Evolutionary conservation across 2,329 filamentous ascomycete genomes (phyloP).

Genomic region (Cytospora piceae): DNA sequence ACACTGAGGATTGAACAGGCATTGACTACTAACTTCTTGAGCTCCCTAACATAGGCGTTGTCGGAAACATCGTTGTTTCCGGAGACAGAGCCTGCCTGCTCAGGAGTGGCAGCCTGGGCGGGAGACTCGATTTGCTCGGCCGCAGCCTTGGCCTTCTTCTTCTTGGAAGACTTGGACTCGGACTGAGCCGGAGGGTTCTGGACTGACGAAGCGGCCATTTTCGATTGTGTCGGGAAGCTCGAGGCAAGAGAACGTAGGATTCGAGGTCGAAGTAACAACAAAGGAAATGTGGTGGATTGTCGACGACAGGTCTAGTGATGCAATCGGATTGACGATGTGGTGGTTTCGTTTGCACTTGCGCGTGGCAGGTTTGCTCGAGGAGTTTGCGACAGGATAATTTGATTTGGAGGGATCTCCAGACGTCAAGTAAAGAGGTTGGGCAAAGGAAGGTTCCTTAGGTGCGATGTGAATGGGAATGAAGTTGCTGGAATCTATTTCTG

Average conservation of each 20-base stretch:
- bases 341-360: conserved; percentile 1
- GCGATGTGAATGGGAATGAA: not conserved
- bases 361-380: conserved; percentile 1
- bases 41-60: conserved; percentile 80
- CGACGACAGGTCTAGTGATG: conserved; percentile 1
- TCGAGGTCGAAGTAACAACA: conserved; percentile 8
- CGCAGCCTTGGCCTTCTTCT: conserved; percentile 65
- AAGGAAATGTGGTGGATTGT: conserved; percentile 3
- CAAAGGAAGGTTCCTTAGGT: conserved; percentile 20
- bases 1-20: conserved; percentile 19
- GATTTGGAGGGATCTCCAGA: not conserved
- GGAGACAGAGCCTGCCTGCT: conserved; percentile 53
- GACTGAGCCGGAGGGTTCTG: conserved; percentile 65
- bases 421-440: conserved; percentile 7
- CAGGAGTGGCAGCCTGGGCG: conserved; percentile 54
- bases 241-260: conserved; percentile 2
- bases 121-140: conserved; percentile 57
- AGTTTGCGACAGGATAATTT: not conserved
- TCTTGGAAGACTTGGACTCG: conserved; percentile 69
- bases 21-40: conserved; percentile 76
- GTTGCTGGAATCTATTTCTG: conserved; percentile 6
- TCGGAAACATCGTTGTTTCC: conserved; percentile 66
- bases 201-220: conserved; percentile 67
- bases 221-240: conserved; percentile 29
- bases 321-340: conserved; percentile 3